Evolutionary conservation across 2,329 filamentous ascomycete species (phyloP), one percentile per base, ranked within the genome.

Genomic region (Xylaria sp.): DNA sequence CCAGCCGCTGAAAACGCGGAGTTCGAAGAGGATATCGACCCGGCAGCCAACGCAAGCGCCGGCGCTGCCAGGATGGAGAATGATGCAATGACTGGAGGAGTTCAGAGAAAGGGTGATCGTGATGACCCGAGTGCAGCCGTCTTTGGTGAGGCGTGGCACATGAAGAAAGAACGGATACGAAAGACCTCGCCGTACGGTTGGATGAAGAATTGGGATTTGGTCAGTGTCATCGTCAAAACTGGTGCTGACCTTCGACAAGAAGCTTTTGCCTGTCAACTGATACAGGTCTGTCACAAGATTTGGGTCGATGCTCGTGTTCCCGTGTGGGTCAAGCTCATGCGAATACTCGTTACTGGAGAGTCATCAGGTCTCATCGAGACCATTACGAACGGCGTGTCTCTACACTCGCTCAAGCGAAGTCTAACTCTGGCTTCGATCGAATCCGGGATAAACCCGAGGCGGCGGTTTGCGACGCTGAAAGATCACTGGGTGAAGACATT

Each of bases 261-360:
- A 72, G 90, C 90, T 0, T 94, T 94, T 71, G 90, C 90, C 6
- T 93, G 90, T 69, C 90, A 94, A 73, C 81, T 94, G 41, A 94
- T 94, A 62, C 80, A 85, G 52, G 88, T 92, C 11, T 94, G 90
- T 72, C 82, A 89, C 66, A 90, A 88, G 73, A 92, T 92, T 62
- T 94, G 90, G 88, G 76, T 85, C 43, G 89, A 92, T 58, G 87
- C 89, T 16, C 76, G 79, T 21, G 84, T 90, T 26, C 82, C 88
- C 34, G 90, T 94, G n/a, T 94, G 91, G 90, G 89, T 92, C 18
- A 92, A 92, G 73, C 80, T 88, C 54, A 94, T 94, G 90, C 85
- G 90, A 49, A 94, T 94, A 48, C 76, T 94, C 48, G 90, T 94
- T 39, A 93, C 90, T 4, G 90, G 90, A 56, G 90, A 93, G 74